A percentile compares a stretch with the other conserved stretches of the same genome.
phyloP scores from a whole-genome alignment of 2,329 filamentous ascomycete genomes.

The Volutella citrinella region DNA sequence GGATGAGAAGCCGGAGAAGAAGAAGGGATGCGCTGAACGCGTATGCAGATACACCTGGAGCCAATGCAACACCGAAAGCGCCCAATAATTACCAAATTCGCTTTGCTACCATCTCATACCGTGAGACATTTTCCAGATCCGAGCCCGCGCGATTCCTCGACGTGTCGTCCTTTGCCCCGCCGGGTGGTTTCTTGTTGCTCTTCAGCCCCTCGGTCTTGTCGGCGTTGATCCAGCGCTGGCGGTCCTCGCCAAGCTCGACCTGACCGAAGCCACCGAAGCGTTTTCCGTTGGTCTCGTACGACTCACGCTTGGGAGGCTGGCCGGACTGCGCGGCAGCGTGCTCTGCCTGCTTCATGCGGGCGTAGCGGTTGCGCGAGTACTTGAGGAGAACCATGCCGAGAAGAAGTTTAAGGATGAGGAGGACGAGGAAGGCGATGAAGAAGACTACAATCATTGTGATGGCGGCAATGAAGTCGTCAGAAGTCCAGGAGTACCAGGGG shows the following conservation, averaged over 20 bases:
- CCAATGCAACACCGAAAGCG: too few relatives aligned
- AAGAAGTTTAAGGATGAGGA: slow-evolving; percentile 80
- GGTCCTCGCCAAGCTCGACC: slow-evolving; percentile 86
- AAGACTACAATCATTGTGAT: slow-evolving; percentile 85
- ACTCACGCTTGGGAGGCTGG: slow-evolving; percentile 48
- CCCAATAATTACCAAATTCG: slow-evolving; percentile 77
- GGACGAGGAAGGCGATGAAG: slow-evolving; percentile 77
- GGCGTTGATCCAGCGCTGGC: slow-evolving; percentile 79
- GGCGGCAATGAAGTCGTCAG: slow-evolving; percentile 72
- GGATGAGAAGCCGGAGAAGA: not conserved
- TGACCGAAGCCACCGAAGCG: slow-evolving; percentile 79
- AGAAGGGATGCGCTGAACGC: too few relatives aligned
- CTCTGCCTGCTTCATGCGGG: slow-evolving; percentile 73
- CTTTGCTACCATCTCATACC: slow-evolving; percentile 96
- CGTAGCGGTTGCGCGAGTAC: slow-evolving; percentile 76
- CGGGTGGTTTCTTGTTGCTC: slow-evolving; percentile 49
- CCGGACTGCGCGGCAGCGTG: slow-evolving; percentile 44
- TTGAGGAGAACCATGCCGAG: slow-evolving; percentile 84
- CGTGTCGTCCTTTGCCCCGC: slow-evolving; percentile 49
- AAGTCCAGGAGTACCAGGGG: slow-evolving; percentile 55
- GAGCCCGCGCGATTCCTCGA: slow-evolving; percentile 44
- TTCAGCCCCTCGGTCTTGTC: slow-evolving; percentile 74
- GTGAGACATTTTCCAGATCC: slow-evolving; percentile 63
- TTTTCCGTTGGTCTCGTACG: slow-evolving; percentile 64
- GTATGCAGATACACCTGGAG: too few relatives aligned